Base-by-base conservation (phyloP, 345 rosid species). In the Nasturtium officinale region DNA sequence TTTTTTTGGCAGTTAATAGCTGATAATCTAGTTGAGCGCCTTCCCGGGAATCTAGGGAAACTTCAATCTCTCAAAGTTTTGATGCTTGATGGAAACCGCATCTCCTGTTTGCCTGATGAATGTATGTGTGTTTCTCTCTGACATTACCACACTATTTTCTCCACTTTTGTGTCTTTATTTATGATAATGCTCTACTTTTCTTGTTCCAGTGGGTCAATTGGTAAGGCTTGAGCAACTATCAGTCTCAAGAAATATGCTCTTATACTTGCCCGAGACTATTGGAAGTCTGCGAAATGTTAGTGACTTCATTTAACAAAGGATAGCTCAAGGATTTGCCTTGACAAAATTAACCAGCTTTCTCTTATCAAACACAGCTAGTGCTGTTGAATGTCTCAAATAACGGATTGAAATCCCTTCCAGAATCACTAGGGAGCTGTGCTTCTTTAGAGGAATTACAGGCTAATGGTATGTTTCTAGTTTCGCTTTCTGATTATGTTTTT, bases 201-300 rank as follows among this genome's bases (percentile, higher is more conserved):
- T 50, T 55, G 65, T 32, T 58, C 45, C 78, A 94, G 98, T 94
- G 91, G 97, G 98, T 68, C 96, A 94, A 84, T 83, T 94, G 75
- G 87, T 89, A 56, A 85, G 92, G 84, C 96, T 94, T 80, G 98
- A 94, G 69, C 84, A 67, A 50, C 67, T 94, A 71, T 94, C 97
- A 53, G 83, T 94, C 65, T 85, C 91, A 15, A 86, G 87, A 78
- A 94, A 94, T 69, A 61, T 84, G 86, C 80, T 91, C 70, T 69
- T 76, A 17, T 64, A 73, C 85, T 84, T 94, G 86, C 98, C 97
- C 5, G 91, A 89, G 55, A 91, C 98, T 40, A 87, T 94, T 75
- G 98, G 98, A 79, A 94, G 97, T 79, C 75, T 94, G 79, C 97
- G 92, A 73, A 89, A 87, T 83, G 97, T 91, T 82, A 83, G 98